These are phyloP conservation scores for Leptographium radiaticola DNA, from an alignment of 2,329 filamentous ascomycete species.

Conservation along the genomic window DNA sequence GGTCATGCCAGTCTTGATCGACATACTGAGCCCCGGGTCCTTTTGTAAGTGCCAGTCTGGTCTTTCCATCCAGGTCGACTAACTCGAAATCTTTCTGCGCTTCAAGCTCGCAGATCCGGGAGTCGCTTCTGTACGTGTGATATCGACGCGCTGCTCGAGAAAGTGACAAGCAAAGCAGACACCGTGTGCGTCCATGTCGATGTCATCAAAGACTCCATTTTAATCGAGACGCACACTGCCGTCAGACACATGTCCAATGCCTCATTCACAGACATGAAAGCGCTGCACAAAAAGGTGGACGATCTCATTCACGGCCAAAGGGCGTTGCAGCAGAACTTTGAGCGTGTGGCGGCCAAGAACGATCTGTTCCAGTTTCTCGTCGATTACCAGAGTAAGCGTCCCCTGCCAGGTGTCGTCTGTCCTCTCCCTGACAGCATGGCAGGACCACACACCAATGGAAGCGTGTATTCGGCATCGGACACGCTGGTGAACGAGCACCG, in stretches of 20 bases:
- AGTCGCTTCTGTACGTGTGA: background rate
- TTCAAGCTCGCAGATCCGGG: background rate
- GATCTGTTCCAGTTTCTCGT: constrained; percentile 7
- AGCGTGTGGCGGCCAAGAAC: constrained; percentile 5
- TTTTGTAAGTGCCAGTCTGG: constrained; percentile 4
- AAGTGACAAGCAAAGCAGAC: background rate
- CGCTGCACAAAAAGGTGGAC: background rate
- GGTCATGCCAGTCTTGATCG: constrained; percentile 4
- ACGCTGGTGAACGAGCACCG: background rate
- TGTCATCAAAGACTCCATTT: background rate
- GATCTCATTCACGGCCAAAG: background rate
- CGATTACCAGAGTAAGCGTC: constrained; percentile 5
- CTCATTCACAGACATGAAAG: background rate
- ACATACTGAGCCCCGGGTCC: constrained; percentile 7
- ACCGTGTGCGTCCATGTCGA: background rate
- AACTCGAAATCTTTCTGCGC: background rate
- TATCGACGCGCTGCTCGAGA: background rate
- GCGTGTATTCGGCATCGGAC: background rate
- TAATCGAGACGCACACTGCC: background rate
- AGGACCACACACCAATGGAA: background rate
- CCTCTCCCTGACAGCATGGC: background rate
- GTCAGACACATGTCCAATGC: background rate
- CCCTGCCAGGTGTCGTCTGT: background rate
- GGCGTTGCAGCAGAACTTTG: background rate
- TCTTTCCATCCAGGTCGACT: background rate